Evolutionary conservation across 129 eudicot genomes (phyloP).

Genomic region (Pulicaria dysenterica): DNA sequence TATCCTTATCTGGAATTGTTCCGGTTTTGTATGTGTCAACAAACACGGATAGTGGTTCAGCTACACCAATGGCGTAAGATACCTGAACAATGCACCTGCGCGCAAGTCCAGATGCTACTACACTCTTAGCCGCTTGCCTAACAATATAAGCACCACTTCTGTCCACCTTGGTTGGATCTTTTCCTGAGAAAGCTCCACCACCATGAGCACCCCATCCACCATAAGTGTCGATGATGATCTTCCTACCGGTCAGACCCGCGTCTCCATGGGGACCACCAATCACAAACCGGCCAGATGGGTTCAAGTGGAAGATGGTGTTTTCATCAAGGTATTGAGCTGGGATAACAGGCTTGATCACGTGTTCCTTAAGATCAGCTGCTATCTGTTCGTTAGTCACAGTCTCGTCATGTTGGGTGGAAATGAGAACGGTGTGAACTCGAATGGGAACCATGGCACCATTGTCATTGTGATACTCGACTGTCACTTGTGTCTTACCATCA

Average conservation of each 20-base stretch:
- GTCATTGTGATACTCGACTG: slow-evolving; percentile 63
- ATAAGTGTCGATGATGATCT: slow-evolving; percentile 53
- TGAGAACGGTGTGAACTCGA: slow-evolving; percentile 63
- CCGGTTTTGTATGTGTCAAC: slow-evolving; percentile 76
- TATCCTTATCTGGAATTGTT: slow-evolving; percentile 64
- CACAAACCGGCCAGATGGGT: slow-evolving; percentile 61
- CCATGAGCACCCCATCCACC: slow-evolving; percentile 49
- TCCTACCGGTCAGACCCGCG: slow-evolving; percentile 59
- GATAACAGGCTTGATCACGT: slow-evolving; percentile 57
- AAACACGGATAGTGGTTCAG: slow-evolving; percentile 72
- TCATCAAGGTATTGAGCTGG: slow-evolving; percentile 62
- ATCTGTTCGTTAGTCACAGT: slow-evolving; percentile 56
- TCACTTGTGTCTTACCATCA: slow-evolving; percentile 67
- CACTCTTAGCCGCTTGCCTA: slow-evolving; percentile 73
- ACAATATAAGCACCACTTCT: slow-evolving; percentile 79
- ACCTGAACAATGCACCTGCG: slow-evolving; percentile 76
- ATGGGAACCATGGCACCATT: slow-evolving; percentile 58
- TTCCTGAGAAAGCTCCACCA: slow-evolving; percentile 74
- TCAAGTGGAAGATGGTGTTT: slow-evolving; percentile 59
- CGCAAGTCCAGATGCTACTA: slow-evolving; percentile 71
- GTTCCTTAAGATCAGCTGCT: slow-evolving; percentile 53
- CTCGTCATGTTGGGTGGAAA: slow-evolving; percentile 70
- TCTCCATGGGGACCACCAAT: slow-evolving; percentile 68
- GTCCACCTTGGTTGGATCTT: slow-evolving; percentile 73
- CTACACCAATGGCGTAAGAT: slow-evolving; percentile 75